A percentile compares a stretch with the other conserved stretches of the same genome.
These are phyloP conservation scores for Fusarium longipes DNA, from an alignment of 2,329 filamentous ascomycete species.

Conservation along the genomic window DNA sequence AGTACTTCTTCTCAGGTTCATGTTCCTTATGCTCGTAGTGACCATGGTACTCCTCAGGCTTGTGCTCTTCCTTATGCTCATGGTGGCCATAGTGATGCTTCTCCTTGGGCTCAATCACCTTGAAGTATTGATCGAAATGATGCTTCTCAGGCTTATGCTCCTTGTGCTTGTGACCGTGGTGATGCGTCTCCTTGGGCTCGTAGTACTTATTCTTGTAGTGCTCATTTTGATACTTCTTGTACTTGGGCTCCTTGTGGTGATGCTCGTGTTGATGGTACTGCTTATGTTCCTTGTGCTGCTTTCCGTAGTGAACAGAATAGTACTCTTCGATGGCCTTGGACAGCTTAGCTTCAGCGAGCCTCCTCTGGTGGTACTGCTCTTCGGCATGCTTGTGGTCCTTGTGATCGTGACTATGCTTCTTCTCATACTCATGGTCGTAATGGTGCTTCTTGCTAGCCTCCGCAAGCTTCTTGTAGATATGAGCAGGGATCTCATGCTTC, in stretches of 20 bases:
- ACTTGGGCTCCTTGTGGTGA: not conserved
- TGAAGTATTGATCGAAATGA: not conserved
- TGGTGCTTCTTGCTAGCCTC: slow-evolving; percentile 2
- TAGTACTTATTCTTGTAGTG: not conserved
- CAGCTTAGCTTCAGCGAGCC: slow-evolving; percentile 1
- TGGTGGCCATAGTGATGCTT: not conserved
- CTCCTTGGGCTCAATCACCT: not conserved
- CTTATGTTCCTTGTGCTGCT: slow-evolving; percentile 2
- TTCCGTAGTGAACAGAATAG: not conserved
- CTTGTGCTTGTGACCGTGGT: not conserved
- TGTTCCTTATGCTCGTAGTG: not conserved
- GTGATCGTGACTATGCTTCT: not conserved
- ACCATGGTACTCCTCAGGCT: not conserved
- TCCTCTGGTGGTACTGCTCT: not conserved
- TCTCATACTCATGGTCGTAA: not conserved
- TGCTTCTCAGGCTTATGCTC: not conserved
- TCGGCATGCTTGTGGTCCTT: slow-evolving; percentile 1
- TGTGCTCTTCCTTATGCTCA: slow-evolving; percentile 4
- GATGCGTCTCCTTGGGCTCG: not conserved
- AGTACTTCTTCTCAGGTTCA: not conserved
- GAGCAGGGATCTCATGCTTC: slow-evolving; percentile 1
- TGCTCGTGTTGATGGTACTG: not conserved
- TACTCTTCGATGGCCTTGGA: slow-evolving; percentile 11
- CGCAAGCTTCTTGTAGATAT: not conserved
- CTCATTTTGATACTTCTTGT: not conserved